phyloP scores from a whole-genome alignment of 2,329 filamentous ascomycete genomes.

The Ophiostoma ips region DNA sequence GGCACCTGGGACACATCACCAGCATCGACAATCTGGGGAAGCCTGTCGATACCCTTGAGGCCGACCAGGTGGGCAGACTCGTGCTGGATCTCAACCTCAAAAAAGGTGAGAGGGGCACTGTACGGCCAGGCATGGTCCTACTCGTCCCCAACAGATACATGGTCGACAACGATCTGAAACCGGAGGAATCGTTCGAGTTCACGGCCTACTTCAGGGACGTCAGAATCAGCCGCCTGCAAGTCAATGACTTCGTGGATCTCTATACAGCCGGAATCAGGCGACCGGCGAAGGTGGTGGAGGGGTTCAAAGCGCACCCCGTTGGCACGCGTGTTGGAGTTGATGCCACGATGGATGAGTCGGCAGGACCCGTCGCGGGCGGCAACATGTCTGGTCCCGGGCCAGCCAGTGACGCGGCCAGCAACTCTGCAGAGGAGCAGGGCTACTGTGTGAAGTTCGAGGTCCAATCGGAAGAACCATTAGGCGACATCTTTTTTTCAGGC shows the following conservation, averaged over 20 bases:
- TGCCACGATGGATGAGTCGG: constrained; percentile 8
- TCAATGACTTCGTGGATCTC: constrained; percentile 65
- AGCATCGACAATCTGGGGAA: constrained; percentile 81
- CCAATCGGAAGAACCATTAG: too few species aligned
- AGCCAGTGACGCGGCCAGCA: constrained; percentile 25
- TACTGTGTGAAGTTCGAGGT: constrained; percentile 54
- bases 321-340: neutral
- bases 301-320: constrained; percentile 14
- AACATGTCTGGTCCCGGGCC: constrained; percentile 36
- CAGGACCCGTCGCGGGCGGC: constrained; percentile 23
- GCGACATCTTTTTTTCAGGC: constrained; percentile 49
- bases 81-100: constrained; percentile 56
- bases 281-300: constrained; percentile 50
- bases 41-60: constrained; percentile 60
- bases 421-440: constrained; percentile 19
- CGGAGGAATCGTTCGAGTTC: constrained; percentile 54
- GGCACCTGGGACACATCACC: constrained; percentile 67
- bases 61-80: constrained; percentile 80
- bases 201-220: constrained; percentile 55
- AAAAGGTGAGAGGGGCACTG: neutral
- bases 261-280: constrained; percentile 82
- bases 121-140: constrained; percentile 72
- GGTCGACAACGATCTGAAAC: constrained; percentile 38
- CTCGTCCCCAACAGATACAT: constrained; percentile 47
- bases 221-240: constrained; percentile 51